These are phyloP conservation scores for Poronia punctata DNA, from an alignment of 495 filamentous ascomycete species.

Conservation along the genomic window DNA sequence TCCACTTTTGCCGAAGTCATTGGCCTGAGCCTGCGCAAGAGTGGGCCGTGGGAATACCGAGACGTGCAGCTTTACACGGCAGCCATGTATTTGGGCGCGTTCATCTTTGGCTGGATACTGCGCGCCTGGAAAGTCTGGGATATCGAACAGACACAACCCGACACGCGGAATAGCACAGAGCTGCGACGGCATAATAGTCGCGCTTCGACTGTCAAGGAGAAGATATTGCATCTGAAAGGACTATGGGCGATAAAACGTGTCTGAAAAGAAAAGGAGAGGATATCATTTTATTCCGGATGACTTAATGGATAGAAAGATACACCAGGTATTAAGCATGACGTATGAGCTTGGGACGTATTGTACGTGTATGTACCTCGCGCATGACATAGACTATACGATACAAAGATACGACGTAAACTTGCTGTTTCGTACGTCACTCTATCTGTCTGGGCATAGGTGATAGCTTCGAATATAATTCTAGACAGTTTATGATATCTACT, in stretches of 20 bases:
- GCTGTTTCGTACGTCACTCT: no score
- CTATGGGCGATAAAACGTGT: slow-evolving; percentile 20
- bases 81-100: slow-evolving; percentile 30
- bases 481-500: not conserved
- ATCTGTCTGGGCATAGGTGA: no score
- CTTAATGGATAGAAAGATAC: no score
- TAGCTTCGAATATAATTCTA: no score
- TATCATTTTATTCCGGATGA: no score
- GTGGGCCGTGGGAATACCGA: slow-evolving; percentile 33
- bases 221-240: slow-evolving; percentile 11
- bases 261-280: no score
- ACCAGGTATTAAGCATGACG: no score
- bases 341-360: no score
- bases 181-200: slow-evolving; percentile 8
- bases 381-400: no score
- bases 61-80: slow-evolving; percentile 36
- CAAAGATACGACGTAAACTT: not conserved
- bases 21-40: slow-evolving; percentile 55
- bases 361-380: no score
- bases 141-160: slow-evolving; percentile 22
- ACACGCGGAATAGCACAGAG: slow-evolving; percentile 21
- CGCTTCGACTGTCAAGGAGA: slow-evolving; percentile 7
- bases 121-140: slow-evolving; percentile 40
- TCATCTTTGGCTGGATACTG: slow-evolving; percentile 33
- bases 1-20: slow-evolving; percentile 71